Base-by-base conservation (phyloP, 2,329 filamentous ascomycete species). In the Colletotrichum lini region DNA sequence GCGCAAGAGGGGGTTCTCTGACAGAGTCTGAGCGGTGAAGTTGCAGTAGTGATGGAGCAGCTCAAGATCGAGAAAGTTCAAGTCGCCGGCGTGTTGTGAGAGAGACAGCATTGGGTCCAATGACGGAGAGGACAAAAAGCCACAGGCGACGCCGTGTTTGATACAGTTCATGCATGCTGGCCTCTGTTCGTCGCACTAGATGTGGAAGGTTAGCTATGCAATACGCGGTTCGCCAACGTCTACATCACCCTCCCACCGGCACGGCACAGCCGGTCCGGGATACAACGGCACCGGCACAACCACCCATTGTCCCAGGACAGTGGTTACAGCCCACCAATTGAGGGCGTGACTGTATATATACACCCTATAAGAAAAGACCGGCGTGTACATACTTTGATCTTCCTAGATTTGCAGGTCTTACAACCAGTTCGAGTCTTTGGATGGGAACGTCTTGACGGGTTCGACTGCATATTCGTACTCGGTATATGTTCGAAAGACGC, bases 41-140 rank as follows among this genome's bases (percentile, higher is more conserved):
- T 82, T 85, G 54, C 82, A 83, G 73, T 82, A 89, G 77, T 89
- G 86, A 74, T 89, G 86, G 8, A 89, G 79, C 2, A 89, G 81
- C 73, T 89, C 86, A 10, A 88, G 80, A 56, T 88, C 85, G 13
- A 82, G 74, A 2, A 85, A 73, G 30, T 83, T 83, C 21, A 84
- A 75, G 8, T 73, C 65, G 44, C 74, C 40, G 30, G 67, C 59
- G 16, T 72, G 71, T 49, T 59, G 64, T n/a, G 65, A 61, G 12
- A 18, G 67, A 38, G 72, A 72, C 3, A 73, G 30, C 9, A 70
- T 69, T 10, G 54, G 30, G 21, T 71, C 50, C 61, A 62, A 54
- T 15, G 67, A 58, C 6, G 47, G 65, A 9, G 60, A 65, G 15
- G 50, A 60, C 50, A 79, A 61, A 62, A 80, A 83, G 61, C 82